Percentiles rank a stretch among this genome's conserved stretches.
phyloP scores from a whole-genome alignment of 345 rosid genomes.

The Boechera stricta region DNA sequence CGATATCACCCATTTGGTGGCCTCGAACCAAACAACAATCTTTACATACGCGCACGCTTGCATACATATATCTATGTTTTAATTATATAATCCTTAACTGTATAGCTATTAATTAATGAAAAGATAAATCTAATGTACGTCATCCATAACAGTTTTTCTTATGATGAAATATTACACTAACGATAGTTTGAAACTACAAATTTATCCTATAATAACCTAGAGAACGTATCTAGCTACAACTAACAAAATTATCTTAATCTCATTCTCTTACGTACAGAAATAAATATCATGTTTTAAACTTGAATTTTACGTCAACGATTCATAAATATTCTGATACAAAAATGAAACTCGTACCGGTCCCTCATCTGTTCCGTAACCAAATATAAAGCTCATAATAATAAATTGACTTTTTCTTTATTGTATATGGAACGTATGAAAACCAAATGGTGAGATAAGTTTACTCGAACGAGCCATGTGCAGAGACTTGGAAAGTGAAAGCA shows the following conservation, averaged over 20 bases:
- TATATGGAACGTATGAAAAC: background rate
- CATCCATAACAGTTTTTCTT: background rate
- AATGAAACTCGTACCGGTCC: too few species aligned
- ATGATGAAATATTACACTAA: conserved; percentile 3
- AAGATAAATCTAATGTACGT: background rate
- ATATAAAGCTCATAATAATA: too few species aligned
- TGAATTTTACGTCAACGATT: too few species aligned
- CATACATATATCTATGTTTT: conserved; percentile 12
- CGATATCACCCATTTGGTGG: conserved; percentile 37
- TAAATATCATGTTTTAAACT: too few species aligned
- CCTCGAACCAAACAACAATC: conserved; percentile 14
- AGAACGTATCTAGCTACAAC: background rate
- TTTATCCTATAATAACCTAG: background rate
- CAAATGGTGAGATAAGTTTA: too few species aligned
- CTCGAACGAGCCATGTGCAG: too few species aligned
- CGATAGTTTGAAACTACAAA: background rate
- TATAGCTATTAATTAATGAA: background rate
- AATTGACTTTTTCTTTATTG: background rate
- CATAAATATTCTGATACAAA: too few species aligned
- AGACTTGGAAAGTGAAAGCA: too few species aligned
- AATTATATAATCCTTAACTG: background rate
- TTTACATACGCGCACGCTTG: conserved; percentile 30
- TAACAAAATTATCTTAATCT: background rate
- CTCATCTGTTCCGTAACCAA: too few species aligned
- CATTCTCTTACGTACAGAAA: background rate